These are phyloP conservation scores for Fraxinus quadrangulata DNA, from an alignment of 257 asterid species.

Conservation along the genomic window DNA sequence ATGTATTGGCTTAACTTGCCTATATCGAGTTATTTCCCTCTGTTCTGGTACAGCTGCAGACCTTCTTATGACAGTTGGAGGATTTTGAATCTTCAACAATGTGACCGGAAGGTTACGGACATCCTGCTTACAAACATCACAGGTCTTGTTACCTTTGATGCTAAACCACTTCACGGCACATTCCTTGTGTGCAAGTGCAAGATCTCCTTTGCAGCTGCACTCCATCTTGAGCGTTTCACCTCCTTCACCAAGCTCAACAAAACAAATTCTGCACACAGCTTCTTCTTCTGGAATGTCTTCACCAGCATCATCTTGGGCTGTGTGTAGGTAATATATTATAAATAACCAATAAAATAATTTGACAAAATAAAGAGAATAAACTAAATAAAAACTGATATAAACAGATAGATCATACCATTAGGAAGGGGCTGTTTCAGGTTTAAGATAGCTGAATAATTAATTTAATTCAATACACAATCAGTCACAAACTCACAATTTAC, in stretches of 20 bases:
- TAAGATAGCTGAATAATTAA: not conserved
- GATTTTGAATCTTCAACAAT: slow-evolving; percentile 72
- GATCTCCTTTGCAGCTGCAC: slow-evolving; percentile 98
- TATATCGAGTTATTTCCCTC: slow-evolving; percentile 62
- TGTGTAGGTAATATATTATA: slow-evolving; percentile 9
- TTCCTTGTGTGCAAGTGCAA: slow-evolving; percentile 93
- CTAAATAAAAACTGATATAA: slow-evolving; percentile 13
- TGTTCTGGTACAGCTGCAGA: slow-evolving; percentile 51
- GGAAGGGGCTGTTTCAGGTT: not conserved
- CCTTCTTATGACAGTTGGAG: slow-evolving; percentile 57
- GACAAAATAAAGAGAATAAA: not conserved
- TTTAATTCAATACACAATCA: not conserved
- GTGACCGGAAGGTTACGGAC: slow-evolving; percentile 90
- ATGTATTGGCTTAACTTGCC: slow-evolving; percentile 50
- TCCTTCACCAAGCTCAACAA: slow-evolving; percentile 89
- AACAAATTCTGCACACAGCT: slow-evolving; percentile 96
- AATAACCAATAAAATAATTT: not conserved
- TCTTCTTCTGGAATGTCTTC: slow-evolving; percentile 99
- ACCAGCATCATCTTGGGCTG: slow-evolving; percentile 54
- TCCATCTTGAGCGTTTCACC: slow-evolving; percentile 94
- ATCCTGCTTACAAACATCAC: slow-evolving; percentile 92
- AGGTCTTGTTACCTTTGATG: slow-evolving; percentile 88
- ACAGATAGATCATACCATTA: not conserved
- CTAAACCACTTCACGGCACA: slow-evolving; percentile 96
- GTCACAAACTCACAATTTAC: not conserved